phyloP scores from a whole-genome alignment of 2,329 filamentous ascomycete species.

The Monilinia laxa region DNA sequence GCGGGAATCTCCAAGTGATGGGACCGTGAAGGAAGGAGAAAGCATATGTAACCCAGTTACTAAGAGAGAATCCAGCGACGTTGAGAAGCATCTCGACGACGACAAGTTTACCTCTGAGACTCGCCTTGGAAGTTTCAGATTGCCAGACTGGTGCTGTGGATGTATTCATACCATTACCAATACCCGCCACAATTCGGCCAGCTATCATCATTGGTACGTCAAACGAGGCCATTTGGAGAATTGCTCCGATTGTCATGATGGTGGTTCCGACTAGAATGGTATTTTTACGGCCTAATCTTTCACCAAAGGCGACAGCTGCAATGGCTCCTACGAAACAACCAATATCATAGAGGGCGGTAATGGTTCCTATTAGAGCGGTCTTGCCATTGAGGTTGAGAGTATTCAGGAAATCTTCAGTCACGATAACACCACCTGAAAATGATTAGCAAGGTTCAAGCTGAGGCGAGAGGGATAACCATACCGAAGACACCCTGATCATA shows the following conservation, averaged over 20 bases:
- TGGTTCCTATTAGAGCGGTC: constrained; percentile 43
- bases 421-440: constrained; percentile 46
- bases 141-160: constrained; percentile 42
- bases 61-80: constrained; percentile 22
- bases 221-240: constrained; percentile 41
- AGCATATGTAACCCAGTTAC: constrained; percentile 24
- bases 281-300: constrained; percentile 42
- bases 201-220: constrained; percentile 43
- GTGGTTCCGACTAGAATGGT: constrained; percentile 33
- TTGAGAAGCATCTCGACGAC: constrained; percentile 24
- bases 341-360: constrained; percentile 49
- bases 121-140: constrained; percentile 25
- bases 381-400: constrained; percentile 37
- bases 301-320: constrained; percentile 28
- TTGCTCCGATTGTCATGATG: constrained; percentile 34
- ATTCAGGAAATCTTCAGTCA: constrained; percentile 46
- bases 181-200: constrained; percentile 71
- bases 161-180: constrained; percentile 67
- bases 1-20: constrained; percentile 24
- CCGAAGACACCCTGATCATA: constrained; percentile 52
- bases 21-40: constrained; percentile 22
- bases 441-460: neutral
- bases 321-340: constrained; percentile 51
- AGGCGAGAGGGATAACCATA: neutral
- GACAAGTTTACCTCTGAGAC: constrained; percentile 25